These are phyloP conservation scores for Kregervanrija fluxuum DNA, from an alignment of 805 yeast species.

Conservation along the genomic window DNA sequence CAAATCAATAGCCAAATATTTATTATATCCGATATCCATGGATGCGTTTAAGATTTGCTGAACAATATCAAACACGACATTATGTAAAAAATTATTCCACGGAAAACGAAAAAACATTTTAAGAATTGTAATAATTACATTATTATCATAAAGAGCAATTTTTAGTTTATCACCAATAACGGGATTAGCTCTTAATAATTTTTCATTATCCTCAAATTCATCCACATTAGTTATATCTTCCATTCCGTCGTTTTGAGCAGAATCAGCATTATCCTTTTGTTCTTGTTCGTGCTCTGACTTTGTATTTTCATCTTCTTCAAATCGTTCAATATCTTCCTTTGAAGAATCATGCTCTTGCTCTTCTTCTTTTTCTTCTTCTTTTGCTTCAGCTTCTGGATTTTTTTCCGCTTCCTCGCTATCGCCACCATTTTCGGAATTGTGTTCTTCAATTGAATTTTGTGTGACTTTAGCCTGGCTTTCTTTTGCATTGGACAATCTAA, in stretches of 20 bases:
- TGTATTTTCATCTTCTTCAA: conserved; percentile 7
- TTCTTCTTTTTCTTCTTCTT: conserved; percentile 12
- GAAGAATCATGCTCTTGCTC: conserved; percentile 10
- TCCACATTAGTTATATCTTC: conserved; percentile 15
- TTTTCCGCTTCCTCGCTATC: not conserved
- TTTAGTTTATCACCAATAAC: conserved; percentile 86
- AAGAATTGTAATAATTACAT: conserved; percentile 60
- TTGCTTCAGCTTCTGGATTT: conserved; percentile 10
- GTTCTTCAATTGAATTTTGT: conserved; percentile 4
- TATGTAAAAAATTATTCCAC: conserved; percentile 96
- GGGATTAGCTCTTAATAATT: conserved; percentile 44
- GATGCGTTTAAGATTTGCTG: conserved; percentile 83
- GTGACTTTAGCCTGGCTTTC: not conserved
- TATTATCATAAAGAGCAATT: conserved; percentile 70
- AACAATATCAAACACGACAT: conserved; percentile 92
- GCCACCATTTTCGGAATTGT: not conserved
- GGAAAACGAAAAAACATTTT: conserved; percentile 77
- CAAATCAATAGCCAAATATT: conserved; percentile 63
- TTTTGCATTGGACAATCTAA: conserved; percentile 19
- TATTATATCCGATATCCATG: conserved; percentile 78
- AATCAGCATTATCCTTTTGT: conserved; percentile 11
- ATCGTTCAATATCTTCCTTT: conserved; percentile 12
- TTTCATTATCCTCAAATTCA: conserved; percentile 17
- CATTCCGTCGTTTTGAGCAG: conserved; percentile 12
- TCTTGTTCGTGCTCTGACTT: not conserved